A percentile compares a stretch with the other conserved stretches of the same genome.
Conservation (phyloP, 257 asterid genomes). For the Scutellaria galericulata region DNA sequence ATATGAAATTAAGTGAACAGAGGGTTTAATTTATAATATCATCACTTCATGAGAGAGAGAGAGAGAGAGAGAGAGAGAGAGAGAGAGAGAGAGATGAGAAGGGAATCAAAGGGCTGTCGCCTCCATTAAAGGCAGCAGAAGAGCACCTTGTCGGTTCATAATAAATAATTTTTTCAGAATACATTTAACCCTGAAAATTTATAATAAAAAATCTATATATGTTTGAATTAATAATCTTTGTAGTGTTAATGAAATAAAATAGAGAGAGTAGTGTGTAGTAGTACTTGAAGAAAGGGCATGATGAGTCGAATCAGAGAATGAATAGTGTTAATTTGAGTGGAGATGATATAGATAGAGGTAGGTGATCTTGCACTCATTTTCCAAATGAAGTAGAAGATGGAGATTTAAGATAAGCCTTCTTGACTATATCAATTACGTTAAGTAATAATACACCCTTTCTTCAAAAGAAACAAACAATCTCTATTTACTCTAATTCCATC, state of each 20-base stretch:
- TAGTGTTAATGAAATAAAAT: too few relatives aligned
- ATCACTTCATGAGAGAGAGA: background rate
- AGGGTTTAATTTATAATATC: constrained; percentile 5
- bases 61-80: constrained; percentile 17
- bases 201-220: background rate
- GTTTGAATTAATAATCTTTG: too few relatives aligned
- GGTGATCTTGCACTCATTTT: constrained; percentile 42
- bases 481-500: constrained; percentile 19
- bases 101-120: constrained; percentile 44
- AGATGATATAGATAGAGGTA: constrained; percentile 26
- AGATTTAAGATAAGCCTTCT: constrained; percentile 41
- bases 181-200: background rate
- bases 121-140: constrained; percentile 42
- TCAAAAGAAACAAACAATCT: constrained; percentile 38
- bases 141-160: constrained; percentile 45
- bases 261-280: background rate
- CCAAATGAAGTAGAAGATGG: constrained; percentile 42
- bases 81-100: constrained; percentile 27
- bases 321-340: constrained; percentile 26
- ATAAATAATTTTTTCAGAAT: constrained; percentile 23
- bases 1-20: background rate
- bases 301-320: constrained; percentile 32
- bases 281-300: constrained; percentile 19
- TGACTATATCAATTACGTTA: constrained; percentile 48
- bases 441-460: constrained; percentile 39